These are phyloP conservation scores for Stereum hirsutum DNA, from an alignment of 1,284 basidiomycete species.

Conservation along the genomic window DNA sequence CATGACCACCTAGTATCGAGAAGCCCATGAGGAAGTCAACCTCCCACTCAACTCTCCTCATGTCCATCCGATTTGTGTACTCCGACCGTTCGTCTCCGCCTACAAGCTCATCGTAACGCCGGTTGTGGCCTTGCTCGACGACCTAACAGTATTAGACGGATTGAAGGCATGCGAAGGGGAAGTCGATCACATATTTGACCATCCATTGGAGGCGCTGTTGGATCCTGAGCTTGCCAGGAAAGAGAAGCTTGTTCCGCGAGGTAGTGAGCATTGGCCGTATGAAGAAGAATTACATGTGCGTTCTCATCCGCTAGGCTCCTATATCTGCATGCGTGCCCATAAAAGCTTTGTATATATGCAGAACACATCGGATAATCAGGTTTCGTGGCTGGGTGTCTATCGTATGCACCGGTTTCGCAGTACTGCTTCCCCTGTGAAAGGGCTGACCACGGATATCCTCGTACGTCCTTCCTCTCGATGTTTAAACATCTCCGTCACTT, in stretches of 20 bases:
- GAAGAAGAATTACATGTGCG: constrained; percentile 55
- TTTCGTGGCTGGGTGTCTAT: constrained; percentile 43
- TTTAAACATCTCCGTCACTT: background rate
- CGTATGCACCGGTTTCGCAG: constrained; percentile 74
- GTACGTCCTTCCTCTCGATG: constrained; percentile 28
- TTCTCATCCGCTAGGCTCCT: constrained; percentile 1
- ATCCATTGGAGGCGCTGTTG: constrained; percentile 63
- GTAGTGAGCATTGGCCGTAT: constrained; percentile 73
- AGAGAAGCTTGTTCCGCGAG: constrained; percentile 43
- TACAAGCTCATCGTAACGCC: constrained; percentile 58
- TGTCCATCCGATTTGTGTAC: constrained; percentile 53
- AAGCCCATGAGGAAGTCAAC: constrained; percentile 77
- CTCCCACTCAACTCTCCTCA: constrained; percentile 50
- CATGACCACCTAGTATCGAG: constrained; percentile 46
- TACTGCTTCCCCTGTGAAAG: constrained; percentile 69
- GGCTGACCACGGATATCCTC: constrained; percentile 74
- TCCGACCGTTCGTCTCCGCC: constrained; percentile 68
- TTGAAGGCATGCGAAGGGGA: constrained; percentile 56
- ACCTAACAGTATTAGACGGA: constrained; percentile 35
- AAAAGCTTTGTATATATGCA: no score
- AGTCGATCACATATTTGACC: constrained; percentile 72
- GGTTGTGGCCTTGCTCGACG: constrained; percentile 62
- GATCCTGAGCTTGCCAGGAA: constrained; percentile 42
- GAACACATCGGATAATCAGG: constrained; percentile 46
- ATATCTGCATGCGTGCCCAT: background rate